phyloP scores from a whole-genome alignment of 1,284 basidiomycete genomes.

The Marasmius sp. region DNA sequence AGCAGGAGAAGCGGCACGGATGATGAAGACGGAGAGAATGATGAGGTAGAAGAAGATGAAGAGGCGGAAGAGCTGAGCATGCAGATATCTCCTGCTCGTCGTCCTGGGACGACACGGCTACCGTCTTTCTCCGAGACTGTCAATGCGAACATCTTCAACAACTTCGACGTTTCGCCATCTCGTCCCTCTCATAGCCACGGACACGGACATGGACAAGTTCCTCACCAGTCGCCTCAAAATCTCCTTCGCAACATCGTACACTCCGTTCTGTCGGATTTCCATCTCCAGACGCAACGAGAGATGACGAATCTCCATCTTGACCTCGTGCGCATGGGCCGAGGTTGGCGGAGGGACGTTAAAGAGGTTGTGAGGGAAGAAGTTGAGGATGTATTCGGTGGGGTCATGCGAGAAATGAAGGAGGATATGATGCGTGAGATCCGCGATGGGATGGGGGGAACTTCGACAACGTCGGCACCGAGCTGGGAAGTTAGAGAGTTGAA shows the following conservation, averaged over 20 bases:
- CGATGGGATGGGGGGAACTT: slow-evolving; percentile 37
- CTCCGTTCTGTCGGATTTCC: slow-evolving; percentile 71
- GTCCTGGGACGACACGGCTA: slow-evolving; percentile 22
- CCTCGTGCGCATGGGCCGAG: slow-evolving; percentile 63
- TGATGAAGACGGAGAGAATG: too few species aligned
- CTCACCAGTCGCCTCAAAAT: too few species aligned
- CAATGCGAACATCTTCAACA: background rate
- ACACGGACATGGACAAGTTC: too few species aligned
- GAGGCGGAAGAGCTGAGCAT: slow-evolving; percentile 38
- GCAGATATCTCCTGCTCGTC: slow-evolving; percentile 60
- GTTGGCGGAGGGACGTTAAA: slow-evolving; percentile 62
- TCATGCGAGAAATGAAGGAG: background rate
- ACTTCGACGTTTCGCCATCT: slow-evolving; percentile 14
- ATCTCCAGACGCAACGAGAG: slow-evolving; percentile 62
- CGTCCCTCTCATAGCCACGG: slow-evolving; percentile 23
- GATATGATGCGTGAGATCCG: slow-evolving; percentile 32
- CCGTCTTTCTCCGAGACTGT: slow-evolving; percentile 8
- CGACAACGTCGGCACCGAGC: too few species aligned
- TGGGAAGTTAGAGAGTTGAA: too few species aligned
- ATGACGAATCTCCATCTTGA: slow-evolving; percentile 73
- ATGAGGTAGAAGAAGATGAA: slow-evolving; percentile 10
- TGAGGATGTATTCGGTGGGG: slow-evolving; percentile 41
- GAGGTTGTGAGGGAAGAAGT: slow-evolving; percentile 58
- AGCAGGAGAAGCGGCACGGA: slow-evolving; percentile 16
- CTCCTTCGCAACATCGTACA: slow-evolving; percentile 61